Base-by-base conservation (phyloP, 1,284 basidiomycete genomes). In the Meira miltonrushii region DNA sequence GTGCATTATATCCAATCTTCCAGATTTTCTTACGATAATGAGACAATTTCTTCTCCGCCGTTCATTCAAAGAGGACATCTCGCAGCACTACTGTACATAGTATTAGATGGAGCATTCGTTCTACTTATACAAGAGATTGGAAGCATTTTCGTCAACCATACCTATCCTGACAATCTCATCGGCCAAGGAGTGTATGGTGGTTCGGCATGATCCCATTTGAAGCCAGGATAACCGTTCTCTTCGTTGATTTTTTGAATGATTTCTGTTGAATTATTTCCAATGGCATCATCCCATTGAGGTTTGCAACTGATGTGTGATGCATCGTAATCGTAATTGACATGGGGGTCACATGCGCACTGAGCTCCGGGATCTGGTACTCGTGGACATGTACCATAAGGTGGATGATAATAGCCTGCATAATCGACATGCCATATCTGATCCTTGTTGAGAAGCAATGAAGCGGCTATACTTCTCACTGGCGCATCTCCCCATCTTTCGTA, bases 401-500 rank as follows among this genome's bases (percentile, higher is more conserved):
- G 8, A 40, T 58, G 56, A 43, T 13, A 38, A 41, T 53, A 53
- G 50, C 50, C 50, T 15, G 28, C 28, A 38, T 38, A 53, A 28
- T 53, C 50, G 28, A 53, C 13, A 19, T 53, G 13, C 50, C 50
- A 53, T 19, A 59, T 38, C 25, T 55, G 39, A 21, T 46, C 41
- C 17, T 25, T 21, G n/a, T 47, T 23, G 13, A 59, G 23, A 12
- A 59, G 23, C 23, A 54, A n/a, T 8, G 57, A 21, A 23, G 53
- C 57, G 11, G 50, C 57, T 19, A 59, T 59, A 13, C 40, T 33
- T 23, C 50, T 41, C 23, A 60, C 44, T 1, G 58, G 58, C 3
- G 58, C 54, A 55, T 60, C 58, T 12, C 58, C 54, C 58, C 41
- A 48, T 28, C 58, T 19, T 21, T 57, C 54, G 19, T 60, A 57